Conservation (phyloP, 495 filamentous ascomycete species). For the Xylaria venustula region DNA sequence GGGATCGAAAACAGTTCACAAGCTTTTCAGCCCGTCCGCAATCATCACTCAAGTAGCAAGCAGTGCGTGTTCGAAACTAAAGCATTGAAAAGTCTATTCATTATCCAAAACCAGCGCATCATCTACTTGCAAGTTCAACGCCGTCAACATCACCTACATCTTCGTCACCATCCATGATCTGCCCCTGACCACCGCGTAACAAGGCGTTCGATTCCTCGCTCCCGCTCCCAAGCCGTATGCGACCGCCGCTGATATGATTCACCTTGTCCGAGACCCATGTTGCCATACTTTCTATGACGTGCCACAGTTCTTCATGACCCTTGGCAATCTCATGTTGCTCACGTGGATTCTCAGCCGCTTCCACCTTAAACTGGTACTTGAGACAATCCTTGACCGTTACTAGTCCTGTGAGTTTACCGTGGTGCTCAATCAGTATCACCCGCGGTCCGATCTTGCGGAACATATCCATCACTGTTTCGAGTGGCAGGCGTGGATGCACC, state of each 20-base stretch:
- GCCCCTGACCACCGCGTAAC: conserved; percentile 27
- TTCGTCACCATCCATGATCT: conserved; percentile 67
- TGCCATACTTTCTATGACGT: conserved; percentile 56
- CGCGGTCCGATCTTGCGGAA: conserved; percentile 98
- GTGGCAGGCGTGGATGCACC: conserved; percentile 84
- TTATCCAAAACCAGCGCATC: not conserved
- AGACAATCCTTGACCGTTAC: conserved; percentile 97
- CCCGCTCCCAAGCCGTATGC: conserved; percentile 41
- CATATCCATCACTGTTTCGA: conserved; percentile 98
- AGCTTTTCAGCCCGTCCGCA: too few species aligned
- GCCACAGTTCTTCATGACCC: conserved; percentile 70
- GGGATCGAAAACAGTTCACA: too few species aligned
- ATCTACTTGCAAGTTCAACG: not conserved
- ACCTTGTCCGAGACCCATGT: conserved; percentile 56
- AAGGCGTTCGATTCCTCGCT: conserved; percentile 13
- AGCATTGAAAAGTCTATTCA: not conserved
- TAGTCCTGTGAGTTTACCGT: conserved; percentile 75
- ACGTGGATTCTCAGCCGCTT: conserved; percentile 78
- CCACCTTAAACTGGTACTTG: conserved; percentile 96
- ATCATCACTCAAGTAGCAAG: too few species aligned
- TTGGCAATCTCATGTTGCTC: conserved; percentile 46
- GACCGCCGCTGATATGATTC: conserved; percentile 45
- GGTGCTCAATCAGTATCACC: conserved; percentile 89
- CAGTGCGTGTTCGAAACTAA: too few species aligned
- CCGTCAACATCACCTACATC: conserved; percentile 52